Evolutionary conservation across 1,284 basidiomycete genomes (phyloP), one percentile per base, ranked within the genome.

Genomic region (Ustilago vetiveriae): DNA sequence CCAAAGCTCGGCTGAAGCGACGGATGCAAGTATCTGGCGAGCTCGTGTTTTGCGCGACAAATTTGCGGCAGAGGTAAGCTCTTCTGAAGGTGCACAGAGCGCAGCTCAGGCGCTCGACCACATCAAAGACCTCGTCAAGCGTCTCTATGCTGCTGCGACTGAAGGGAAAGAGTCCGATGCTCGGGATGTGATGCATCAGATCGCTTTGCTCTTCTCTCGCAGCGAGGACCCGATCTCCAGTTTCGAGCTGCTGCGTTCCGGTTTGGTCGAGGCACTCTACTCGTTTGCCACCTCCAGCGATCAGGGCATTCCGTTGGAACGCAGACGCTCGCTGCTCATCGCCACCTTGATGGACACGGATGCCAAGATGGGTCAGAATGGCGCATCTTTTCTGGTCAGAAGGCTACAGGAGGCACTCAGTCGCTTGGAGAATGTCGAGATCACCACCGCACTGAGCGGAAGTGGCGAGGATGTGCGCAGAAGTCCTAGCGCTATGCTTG

Each of bases 171-270:
- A 54, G 29, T 10, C 39, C 1, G 57, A 56, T 6, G 65, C 63
- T 8, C 11, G 37, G 16, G 86, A 87, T 30, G 87, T 88, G 11
- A 83, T 96, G 22, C 85, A 85, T 52, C 88, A 90, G 64, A 85
- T 98, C 19, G 90, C 91, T 0, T 85, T 86, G 14, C 85, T 94
- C 39, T 95, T 99, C 81, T 85, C 89, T 1, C 89, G 89, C n/a
- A 86, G 77, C 40, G 82, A 83, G 19, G 82, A 84, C 33, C 90
- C 92, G 10, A 88, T 98, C 11, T 97, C 94, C 1, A 96, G 94
- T 82, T 98, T 98, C 73, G 96, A 99, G 84, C 84, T 98, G 36
- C 84, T 97, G 51, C 91, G 96, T 77, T 95, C 92, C 76, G 95
- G 94, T 3, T 86, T 97, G 1, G 90, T 98, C 1, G 93, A 96